Conservation (phyloP, 2,329 filamentous ascomycete genomes). For the Pyrenophora graminea region DNA sequence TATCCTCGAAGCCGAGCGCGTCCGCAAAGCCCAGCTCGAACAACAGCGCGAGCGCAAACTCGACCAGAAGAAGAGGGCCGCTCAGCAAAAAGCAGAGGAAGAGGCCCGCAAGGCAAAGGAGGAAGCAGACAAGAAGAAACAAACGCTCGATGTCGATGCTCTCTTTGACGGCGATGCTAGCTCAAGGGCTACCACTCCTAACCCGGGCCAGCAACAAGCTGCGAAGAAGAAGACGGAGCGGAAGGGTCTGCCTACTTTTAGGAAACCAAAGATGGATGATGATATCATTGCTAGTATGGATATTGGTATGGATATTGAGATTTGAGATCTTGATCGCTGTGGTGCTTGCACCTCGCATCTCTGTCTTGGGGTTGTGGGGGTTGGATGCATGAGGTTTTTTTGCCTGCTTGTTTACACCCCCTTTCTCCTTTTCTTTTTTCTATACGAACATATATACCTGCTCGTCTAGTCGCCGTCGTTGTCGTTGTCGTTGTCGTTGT, state of each 20-base stretch:
- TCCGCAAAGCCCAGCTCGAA: slow-evolving; percentile 86
- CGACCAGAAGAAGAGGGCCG: slow-evolving; percentile 52
- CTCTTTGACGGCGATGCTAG: slow-evolving; percentile 52
- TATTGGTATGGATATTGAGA: slow-evolving; percentile 88
- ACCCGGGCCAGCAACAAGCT: slow-evolving; percentile 47
- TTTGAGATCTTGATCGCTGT: slow-evolving; percentile 51
- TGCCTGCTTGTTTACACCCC: no score
- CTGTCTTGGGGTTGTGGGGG: no score
- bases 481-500: no score
- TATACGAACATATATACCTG: no score
- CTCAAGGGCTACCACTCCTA: slow-evolving; percentile 48
- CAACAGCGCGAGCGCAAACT: slow-evolving; percentile 58
- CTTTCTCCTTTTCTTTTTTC: no score
- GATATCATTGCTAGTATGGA: slow-evolving; percentile 90
- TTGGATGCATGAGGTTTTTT: no score
- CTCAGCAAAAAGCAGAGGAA: slow-evolving; percentile 53
- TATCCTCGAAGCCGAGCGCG: slow-evolving; percentile 79
- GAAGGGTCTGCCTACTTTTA: slow-evolving; percentile 69
- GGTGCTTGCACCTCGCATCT: no score
- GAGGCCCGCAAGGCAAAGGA: slow-evolving; percentile 52
- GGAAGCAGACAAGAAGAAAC: slow-evolving; percentile 35
- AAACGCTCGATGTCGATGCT: slow-evolving; percentile 49
- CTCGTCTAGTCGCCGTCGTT: no score
- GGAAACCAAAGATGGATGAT: slow-evolving; percentile 80
- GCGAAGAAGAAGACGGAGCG: slow-evolving; percentile 60